Evolutionary conservation across 768 basidiomycete species (phyloP).

Genomic region (Ramaria rubella): DNA sequence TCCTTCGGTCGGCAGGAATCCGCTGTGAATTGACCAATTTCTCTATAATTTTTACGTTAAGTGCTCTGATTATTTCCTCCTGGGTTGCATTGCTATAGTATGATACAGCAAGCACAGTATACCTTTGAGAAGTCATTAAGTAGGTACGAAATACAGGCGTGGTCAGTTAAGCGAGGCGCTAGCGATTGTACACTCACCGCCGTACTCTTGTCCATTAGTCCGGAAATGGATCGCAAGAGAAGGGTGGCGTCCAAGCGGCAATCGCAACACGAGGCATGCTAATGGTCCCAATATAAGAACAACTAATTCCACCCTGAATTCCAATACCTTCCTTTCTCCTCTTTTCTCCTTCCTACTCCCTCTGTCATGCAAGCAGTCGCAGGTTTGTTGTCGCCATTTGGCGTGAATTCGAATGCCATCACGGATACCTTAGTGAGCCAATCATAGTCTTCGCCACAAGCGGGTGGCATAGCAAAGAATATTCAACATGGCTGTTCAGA

Average conservation of each 20-base stretch:
- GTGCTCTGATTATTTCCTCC: neutral
- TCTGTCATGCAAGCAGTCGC: slow-evolving; percentile 60
- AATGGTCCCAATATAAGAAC: slow-evolving; percentile 7
- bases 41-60: neutral
- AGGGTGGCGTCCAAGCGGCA: slow-evolving; percentile 3
- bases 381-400: slow-evolving; percentile 64
- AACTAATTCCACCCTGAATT: neutral
- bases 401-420: slow-evolving; percentile 58
- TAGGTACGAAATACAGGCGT: too few species aligned
- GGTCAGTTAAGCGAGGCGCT: neutral
- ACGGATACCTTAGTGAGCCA: slow-evolving; percentile 69
- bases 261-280: slow-evolving; percentile 15
- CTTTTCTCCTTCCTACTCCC: neutral
- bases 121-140: too few species aligned
- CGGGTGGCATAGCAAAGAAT: slow-evolving; percentile 2
- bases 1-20: neutral
- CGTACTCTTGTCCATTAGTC: neutral
- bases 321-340: neutral
- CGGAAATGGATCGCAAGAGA: neutral
- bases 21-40: neutral
- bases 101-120: too few species aligned
- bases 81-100: too few species aligned
- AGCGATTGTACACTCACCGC: neutral
- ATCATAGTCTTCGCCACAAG: neutral
- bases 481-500: slow-evolving; percentile 37